phyloP scores from a whole-genome alignment of 2,329 filamentous ascomycete genomes.

The Pleomassaria siparia region DNA sequence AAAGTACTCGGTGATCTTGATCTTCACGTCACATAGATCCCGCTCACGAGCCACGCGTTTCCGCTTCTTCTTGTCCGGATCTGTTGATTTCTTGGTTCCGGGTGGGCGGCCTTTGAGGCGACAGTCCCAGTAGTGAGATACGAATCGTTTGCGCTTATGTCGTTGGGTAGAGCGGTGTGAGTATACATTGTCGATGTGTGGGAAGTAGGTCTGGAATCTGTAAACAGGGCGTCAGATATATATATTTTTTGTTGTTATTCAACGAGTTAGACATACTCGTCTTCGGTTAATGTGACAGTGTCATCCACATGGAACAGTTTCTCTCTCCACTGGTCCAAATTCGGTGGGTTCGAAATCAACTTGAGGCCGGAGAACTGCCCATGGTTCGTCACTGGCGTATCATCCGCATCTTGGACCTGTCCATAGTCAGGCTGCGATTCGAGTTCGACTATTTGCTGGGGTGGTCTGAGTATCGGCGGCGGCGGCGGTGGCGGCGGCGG shows the following conservation, averaged over 20 bases:
- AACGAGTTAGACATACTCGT: constrained; percentile 59
- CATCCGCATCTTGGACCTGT: constrained; percentile 19
- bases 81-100: constrained; percentile 76
- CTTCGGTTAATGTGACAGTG: constrained; percentile 69
- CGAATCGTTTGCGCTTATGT: constrained; percentile 80
- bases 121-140: constrained; percentile 85
- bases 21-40: constrained; percentile 83
- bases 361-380: constrained; percentile 57
- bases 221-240: background rate
- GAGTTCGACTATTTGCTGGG: constrained; percentile 13
- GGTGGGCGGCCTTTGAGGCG: constrained; percentile 77
- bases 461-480: constrained; percentile 12
- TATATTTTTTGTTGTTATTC: background rate
- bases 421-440: constrained; percentile 11
- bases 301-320: constrained; percentile 76
- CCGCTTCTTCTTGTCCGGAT: constrained; percentile 79
- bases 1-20: constrained; percentile 81
- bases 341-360: constrained; percentile 66
- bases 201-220: constrained; percentile 79
- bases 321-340: constrained; percentile 69
- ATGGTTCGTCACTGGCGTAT: constrained; percentile 48
- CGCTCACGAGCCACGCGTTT: constrained; percentile 74
- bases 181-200: constrained; percentile 82
- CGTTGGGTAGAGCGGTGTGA: constrained; percentile 79
- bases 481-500: constrained; percentile 13